Conservation (phyloP, 208 protist genomes). For the Leishmania mexicana region DNA sequence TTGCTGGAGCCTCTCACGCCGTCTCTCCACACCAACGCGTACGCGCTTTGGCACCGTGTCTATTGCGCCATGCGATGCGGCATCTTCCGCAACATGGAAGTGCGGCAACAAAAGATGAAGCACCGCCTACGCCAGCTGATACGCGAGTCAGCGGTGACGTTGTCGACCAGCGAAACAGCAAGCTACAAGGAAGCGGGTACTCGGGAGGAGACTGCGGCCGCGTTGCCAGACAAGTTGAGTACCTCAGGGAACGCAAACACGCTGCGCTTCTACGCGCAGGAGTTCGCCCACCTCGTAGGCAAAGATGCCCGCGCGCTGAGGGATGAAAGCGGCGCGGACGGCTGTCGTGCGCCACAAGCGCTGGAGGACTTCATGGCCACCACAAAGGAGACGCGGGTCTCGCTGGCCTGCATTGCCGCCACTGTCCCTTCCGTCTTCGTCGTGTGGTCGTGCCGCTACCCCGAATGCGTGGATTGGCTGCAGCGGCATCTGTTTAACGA, state of each 20-base stretch:
- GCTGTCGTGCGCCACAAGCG: not conserved
- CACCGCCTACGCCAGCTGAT: conserved; percentile 63
- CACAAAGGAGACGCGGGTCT: conserved; percentile 53
- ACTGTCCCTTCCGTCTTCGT: conserved; percentile 78
- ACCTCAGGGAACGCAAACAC: conserved; percentile 7
- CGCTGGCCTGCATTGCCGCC: conserved; percentile 54
- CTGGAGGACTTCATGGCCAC: conserved; percentile 55
- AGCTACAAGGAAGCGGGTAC: too few species aligned
- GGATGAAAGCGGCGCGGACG: not conserved
- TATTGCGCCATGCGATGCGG: conserved; percentile 79
- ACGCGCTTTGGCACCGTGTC: conserved; percentile 58
- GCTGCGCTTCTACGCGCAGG: conserved; percentile 33
- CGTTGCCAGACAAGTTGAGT: not conserved
- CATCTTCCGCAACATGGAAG: conserved; percentile 58
- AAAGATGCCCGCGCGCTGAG: not conserved
- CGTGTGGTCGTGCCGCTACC: conserved; percentile 70
- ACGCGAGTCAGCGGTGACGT: conserved; percentile 17
- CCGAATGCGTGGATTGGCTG: conserved; percentile 62
- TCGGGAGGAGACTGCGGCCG: not conserved
- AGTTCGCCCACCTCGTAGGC: conserved; percentile 23
- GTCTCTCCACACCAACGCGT: conserved; percentile 44
- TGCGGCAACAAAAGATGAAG: conserved; percentile 55
- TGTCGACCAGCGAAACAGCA: not conserved
- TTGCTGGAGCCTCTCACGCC: conserved; percentile 65
- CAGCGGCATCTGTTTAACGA: conserved; percentile 67